Percentiles rank a stretch among this genome's conserved stretches.
These are phyloP conservation scores for Blastomyces silverae DNA, from an alignment of 2,329 filamentous ascomycete genomes.

Conservation along the genomic window DNA sequence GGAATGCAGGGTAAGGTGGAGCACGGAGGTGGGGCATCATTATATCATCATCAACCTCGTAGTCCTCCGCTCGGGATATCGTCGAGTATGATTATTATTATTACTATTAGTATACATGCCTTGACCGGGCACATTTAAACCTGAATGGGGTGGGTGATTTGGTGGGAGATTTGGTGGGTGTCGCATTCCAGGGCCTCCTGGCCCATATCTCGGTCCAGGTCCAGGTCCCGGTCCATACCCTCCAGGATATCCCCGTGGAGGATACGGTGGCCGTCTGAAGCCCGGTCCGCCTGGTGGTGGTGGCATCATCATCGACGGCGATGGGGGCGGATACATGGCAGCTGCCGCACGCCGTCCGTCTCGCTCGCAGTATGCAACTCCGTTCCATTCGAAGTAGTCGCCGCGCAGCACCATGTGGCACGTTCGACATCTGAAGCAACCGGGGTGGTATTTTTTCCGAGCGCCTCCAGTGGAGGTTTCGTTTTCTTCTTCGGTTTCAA, in stretches of 20 bases:
- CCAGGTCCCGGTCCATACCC: conserved; percentile 23
- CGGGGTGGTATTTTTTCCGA: conserved; percentile 69
- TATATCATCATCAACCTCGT: conserved; percentile 46
- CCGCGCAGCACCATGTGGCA: conserved; percentile 68
- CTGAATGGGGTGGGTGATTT: conserved; percentile 8
- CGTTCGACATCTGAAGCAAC: conserved; percentile 72
- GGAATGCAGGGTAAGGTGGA: neutral
- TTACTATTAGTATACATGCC: conserved; percentile 17
- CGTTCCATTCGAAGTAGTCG: conserved; percentile 86
- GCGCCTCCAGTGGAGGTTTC: conserved; percentile 8
- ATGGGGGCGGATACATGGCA: conserved; percentile 35
- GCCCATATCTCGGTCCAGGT: conserved; percentile 21
- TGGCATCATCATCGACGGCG: conserved; percentile 29
- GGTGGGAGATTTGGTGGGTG: conserved; percentile 10
- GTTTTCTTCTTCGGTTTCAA: conserved; percentile 60
- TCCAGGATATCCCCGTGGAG: conserved; percentile 17
- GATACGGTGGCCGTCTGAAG: conserved; percentile 16
- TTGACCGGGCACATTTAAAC: neutral
- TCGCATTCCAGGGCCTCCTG: conserved; percentile 14
- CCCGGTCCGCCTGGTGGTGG: conserved; percentile 22
- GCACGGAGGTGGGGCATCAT: conserved; percentile 19
- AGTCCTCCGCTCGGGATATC: conserved; percentile 45
- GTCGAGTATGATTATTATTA: conserved; percentile 29
- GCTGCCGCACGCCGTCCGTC: conserved; percentile 62
- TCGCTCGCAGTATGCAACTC: conserved; percentile 74